These are phyloP conservation scores for Ophiostoma novo-ulmi DNA, from an alignment of 2,329 filamentous ascomycete genomes.

Conservation along the genomic window DNA sequence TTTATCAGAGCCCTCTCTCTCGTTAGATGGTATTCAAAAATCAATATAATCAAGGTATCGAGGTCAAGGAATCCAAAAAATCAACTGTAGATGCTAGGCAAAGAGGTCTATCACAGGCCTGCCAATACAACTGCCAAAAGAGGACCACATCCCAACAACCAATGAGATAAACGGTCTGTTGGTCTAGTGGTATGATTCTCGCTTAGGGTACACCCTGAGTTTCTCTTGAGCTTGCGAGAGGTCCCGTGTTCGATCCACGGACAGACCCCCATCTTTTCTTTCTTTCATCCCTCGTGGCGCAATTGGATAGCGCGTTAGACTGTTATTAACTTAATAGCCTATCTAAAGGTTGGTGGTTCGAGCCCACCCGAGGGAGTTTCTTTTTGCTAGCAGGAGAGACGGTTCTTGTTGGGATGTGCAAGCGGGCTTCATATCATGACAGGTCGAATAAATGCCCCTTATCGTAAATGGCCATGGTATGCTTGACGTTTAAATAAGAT, in stretches of 20 bases:
- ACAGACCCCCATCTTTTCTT: conserved; percentile 15
- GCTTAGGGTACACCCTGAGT: conserved; percentile 47
- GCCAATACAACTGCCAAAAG: not conserved
- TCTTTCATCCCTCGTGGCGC: conserved; percentile 15
- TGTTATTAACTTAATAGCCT: conserved; percentile 12
- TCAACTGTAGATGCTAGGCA: not conserved
- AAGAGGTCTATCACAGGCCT: not conserved
- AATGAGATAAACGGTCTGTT: conserved; percentile 27
- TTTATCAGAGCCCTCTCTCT: not conserved
- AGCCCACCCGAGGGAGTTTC: conserved; percentile 16
- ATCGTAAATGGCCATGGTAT: too few species aligned
- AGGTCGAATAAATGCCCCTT: too few species aligned
- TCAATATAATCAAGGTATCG: too few species aligned
- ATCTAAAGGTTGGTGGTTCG: conserved; percentile 17
- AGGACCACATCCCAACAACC: not conserved
- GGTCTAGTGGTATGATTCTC: conserved; percentile 62
- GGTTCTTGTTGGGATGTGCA: too few species aligned
- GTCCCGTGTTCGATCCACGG: conserved; percentile 17
- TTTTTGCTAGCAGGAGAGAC: not conserved
- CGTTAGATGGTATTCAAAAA: not conserved
- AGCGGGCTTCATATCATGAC: too few species aligned
- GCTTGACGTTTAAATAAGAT: too few species aligned
- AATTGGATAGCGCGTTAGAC: conserved; percentile 17
- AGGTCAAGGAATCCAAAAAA: not conserved
- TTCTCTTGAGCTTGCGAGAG: conserved; percentile 16